Base-by-base conservation (phyloP, 169 alveolate genomes). In the Babesia gibsoni region DNA sequence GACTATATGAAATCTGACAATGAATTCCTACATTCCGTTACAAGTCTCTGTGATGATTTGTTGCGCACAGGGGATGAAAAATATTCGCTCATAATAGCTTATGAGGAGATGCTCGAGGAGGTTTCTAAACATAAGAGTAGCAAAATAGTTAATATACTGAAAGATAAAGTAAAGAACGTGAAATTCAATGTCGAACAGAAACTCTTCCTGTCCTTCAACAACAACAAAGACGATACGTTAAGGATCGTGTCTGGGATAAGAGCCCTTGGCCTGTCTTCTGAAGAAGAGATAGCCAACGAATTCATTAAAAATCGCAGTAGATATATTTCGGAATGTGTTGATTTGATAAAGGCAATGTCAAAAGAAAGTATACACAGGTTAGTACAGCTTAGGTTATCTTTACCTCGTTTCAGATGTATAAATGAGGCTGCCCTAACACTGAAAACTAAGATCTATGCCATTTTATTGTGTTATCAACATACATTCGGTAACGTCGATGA, bases 141-240 rank as follows among this genome's bases (percentile, higher is more conserved):
- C 27, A 39, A 25, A 9, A 29, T 61, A 4, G 18, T 61, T 25
- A 42, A 61, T 12, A 10, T 61, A 3, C 46, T 61, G 2, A 61
- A 61, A 48, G 43, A n/a, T 42, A 27, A 30, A 14, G 59, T 61
- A 16, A 12, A 8, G 1, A 10, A 16, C 2, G 12, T 61, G 10
- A 61, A 61, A 30, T 5, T 8, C 4, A n/a, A 46, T 3, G 20
- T 37, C 30, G 77, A 73, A 46, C 29, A 35, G 1, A 63, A 63
- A 33, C 68, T 73, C n/a, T 73, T 49, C 33, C 46, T 35, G 10
- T 63, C 84, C 20, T 65, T 73, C 58, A 73, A 35, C 75, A 73
- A 73, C 49, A 67, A 73, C 42, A 36, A 33, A 32, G 56, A 59
- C 23, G 48, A 14, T 33, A 52, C 68, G 1, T 42, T 61, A 12